Percentiles rank a stretch among this genome's conserved stretches.
Evolutionary conservation across 169 alveolate species (phyloP).

Genomic region (Babesia divergens): DNA sequence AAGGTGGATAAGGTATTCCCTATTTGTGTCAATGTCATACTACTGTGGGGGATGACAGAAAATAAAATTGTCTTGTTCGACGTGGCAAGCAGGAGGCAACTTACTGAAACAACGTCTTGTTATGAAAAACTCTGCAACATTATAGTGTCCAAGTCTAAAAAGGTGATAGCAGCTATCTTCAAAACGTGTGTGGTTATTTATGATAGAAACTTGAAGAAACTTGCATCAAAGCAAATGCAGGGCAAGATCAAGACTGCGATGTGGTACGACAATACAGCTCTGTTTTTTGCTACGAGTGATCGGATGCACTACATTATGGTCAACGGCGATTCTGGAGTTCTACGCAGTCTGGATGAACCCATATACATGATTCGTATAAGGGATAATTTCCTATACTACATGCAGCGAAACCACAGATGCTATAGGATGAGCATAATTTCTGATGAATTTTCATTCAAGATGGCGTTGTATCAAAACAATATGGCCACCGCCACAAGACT

Average conservation of each 20-base stretch:
- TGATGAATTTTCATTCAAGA: conserved; percentile 33
- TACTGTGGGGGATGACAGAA: conserved; percentile 12
- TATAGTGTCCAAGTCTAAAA: conserved; percentile 55
- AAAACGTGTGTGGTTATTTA: conserved; percentile 63
- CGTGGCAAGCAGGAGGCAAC: not conserved
- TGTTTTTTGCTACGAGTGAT: conserved; percentile 61
- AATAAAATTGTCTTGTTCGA: conserved; percentile 15
- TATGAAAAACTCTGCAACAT: conserved; percentile 58
- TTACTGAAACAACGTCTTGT: not conserved
- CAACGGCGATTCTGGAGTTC: conserved; percentile 38
- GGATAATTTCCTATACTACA: conserved; percentile 27
- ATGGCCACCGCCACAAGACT: conserved; percentile 23
- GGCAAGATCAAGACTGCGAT: conserved; percentile 67
- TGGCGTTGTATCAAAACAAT: conserved; percentile 37
- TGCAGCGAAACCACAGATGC: conserved; percentile 57
- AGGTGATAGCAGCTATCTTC: conserved; percentile 65
- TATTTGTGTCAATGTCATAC: conserved; percentile 20
- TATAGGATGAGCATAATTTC: conserved; percentile 28
- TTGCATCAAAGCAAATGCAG: conserved; percentile 59
- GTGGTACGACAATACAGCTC: conserved; percentile 65
- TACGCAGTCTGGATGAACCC: conserved; percentile 28
- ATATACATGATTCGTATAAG: conserved; percentile 26
- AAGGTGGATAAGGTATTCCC: conserved; percentile 36
- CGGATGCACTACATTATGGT: conserved; percentile 49
- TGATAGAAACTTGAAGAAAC: conserved; percentile 56